Evolutionary conservation across 2,329 filamentous ascomycete species (phyloP).

Genomic region (Talaromyces verruculosus): DNA sequence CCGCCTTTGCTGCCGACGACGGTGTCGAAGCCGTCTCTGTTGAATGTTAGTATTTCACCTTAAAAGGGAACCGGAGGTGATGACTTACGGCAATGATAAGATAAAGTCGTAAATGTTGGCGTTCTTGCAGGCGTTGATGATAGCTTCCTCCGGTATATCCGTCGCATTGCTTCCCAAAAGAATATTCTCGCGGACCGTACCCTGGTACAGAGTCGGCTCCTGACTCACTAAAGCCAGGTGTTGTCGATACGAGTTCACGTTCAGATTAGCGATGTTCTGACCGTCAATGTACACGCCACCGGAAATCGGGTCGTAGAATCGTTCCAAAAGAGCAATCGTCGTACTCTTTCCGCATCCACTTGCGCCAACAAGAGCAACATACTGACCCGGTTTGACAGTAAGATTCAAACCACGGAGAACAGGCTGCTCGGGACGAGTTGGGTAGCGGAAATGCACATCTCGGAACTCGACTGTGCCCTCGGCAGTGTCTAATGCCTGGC

Average conservation of each 20-base stretch:
- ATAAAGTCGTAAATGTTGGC: slow-evolving; percentile 94
- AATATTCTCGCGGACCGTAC: slow-evolving; percentile 87
- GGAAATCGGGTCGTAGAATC: slow-evolving; percentile 86
- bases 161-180: slow-evolving; percentile 70
- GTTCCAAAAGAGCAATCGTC: slow-evolving; percentile 85
- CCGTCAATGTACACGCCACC: slow-evolving; percentile 82
- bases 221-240: slow-evolving; percentile 87
- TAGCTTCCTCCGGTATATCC: slow-evolving; percentile 67
- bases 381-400: slow-evolving; percentile 49
- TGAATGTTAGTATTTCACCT: slow-evolving; percentile 25
- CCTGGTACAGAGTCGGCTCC: slow-evolving; percentile 92
- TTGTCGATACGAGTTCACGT: slow-evolving; percentile 81
- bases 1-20: slow-evolving; percentile 83
- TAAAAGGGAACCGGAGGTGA: slow-evolving; percentile 10
- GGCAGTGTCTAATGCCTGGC: slow-evolving; percentile 61
- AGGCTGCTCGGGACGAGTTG: slow-evolving; percentile 85
- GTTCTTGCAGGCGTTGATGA: slow-evolving; percentile 79
- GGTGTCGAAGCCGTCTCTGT: slow-evolving; percentile 74
- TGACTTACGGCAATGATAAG: slow-evolving; percentile 67
- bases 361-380: slow-evolving; percentile 79
- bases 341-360: slow-evolving; percentile 94
- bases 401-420: slow-evolving; percentile 79
- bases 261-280: slow-evolving; percentile 74
- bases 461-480: slow-evolving; percentile 85
- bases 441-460: slow-evolving; percentile 91